Evolutionary conservation across 768 basidiomycete genomes (phyloP).

Genomic region (Fomitopsis pulvina): DNA sequence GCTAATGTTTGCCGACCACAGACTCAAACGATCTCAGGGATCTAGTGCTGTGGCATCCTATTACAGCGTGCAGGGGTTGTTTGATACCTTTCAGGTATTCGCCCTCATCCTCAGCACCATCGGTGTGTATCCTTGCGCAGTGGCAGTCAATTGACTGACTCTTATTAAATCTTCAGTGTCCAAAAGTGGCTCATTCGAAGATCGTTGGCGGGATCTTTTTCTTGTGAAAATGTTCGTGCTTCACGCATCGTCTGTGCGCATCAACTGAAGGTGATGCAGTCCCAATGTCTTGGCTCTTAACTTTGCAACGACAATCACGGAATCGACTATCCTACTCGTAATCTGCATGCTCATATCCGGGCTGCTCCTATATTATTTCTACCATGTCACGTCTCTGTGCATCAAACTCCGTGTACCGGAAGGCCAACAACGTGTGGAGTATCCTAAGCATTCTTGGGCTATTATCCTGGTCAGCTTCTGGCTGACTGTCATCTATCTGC

Average conservation of each 20-base stretch:
- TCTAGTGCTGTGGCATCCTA: conserved; percentile 63
- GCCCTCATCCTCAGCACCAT: conserved; percentile 64
- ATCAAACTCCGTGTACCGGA: conserved; percentile 45
- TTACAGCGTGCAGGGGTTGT: conserved; percentile 64
- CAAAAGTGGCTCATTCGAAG: conserved; percentile 19
- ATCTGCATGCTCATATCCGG: conserved; percentile 51
- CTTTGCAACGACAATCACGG: conserved; percentile 52
- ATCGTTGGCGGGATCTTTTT: conserved; percentile 52
- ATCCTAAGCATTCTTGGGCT: conserved; percentile 40
- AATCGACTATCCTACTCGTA: conserved; percentile 54
- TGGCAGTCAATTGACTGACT: neutral
- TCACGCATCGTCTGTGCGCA: neutral
- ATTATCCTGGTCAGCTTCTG: conserved; percentile 59
- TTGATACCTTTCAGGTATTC: conserved; percentile 66
- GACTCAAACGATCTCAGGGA: conserved; percentile 35
- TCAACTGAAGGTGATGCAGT: conserved; percentile 26
- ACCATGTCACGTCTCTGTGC: conserved; percentile 40
- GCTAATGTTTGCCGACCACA: neutral
- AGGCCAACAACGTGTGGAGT: conserved; percentile 43
- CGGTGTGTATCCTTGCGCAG: conserved; percentile 29
- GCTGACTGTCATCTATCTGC: conserved; percentile 65
- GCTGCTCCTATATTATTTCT: conserved; percentile 52
- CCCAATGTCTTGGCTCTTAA: conserved; percentile 73
- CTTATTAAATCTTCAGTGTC: conserved; percentile 5
- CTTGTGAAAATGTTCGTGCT: conserved; percentile 58